Evolutionary conservation across 140 eudicot genomes (phyloP), one percentile per base, ranked within the genome.

Genomic region (Senecio squalidus): DNA sequence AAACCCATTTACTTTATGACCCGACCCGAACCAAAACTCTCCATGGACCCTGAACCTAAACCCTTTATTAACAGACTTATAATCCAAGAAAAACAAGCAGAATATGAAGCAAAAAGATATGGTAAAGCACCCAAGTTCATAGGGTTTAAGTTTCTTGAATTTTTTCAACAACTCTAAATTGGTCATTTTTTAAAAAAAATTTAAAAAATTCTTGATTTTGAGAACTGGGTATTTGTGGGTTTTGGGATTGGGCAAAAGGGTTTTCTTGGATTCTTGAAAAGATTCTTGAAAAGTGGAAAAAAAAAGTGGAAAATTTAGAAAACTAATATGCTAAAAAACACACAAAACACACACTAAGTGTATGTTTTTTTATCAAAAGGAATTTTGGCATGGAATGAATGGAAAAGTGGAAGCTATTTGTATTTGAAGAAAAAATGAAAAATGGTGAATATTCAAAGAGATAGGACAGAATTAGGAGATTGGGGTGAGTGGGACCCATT

Each of bases 81-180:
- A 84, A 62, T 88, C 96, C 82, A 88, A 69, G 73, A 81, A 72
- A 36, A 81, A 76, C 46, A 84, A 31, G 34, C 75, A 70, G 14
- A 76, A 47, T 18, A 84, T 71, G 18, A 88, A 76, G 49, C 79
- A 66, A 15, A 81, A 41, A 38, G 75, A 73, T 45, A 79, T 29
- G 20, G 50, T 65, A 55, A 88, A 79, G 52, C 76, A 81, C 1
- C 87, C 87, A 15, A 88, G 55, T 71, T 84, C 84, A 28, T 73
- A 72, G 15, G 77, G 75, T 71, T 78, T 80, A 69, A 74, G 57
- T 22, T 74, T 68, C 82, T 80, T 83, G 59, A 87, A 34, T 61
- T 70, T 83, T 74, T 83, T 87, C 69, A 88, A 70, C 16, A 88
- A 73, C 8, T 84, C 86, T 43, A 76, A 57, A 22, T 70, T 87